Percentiles rank a stretch among this genome's conserved stretches.
phyloP scores from a whole-genome alignment of 768 basidiomycete genomes.

The Termitomyces heimii region DNA sequence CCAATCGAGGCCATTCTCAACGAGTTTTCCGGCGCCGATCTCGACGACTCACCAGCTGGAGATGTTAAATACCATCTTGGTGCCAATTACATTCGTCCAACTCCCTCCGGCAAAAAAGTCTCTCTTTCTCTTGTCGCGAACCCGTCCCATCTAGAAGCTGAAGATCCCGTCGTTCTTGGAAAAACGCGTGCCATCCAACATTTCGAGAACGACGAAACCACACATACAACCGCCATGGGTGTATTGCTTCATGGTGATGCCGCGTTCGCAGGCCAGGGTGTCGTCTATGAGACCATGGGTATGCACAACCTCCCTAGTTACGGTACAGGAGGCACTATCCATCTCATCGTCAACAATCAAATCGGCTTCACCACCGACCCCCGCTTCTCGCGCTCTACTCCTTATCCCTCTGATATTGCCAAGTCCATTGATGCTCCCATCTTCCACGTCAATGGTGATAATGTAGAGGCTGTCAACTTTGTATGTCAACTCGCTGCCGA shows the following conservation, averaged over 20 bases:
- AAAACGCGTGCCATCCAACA: slow-evolving; percentile 98
- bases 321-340: slow-evolving; percentile 96
- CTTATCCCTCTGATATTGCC: slow-evolving; percentile 97
- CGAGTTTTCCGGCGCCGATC: slow-evolving; percentile 81
- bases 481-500: slow-evolving; percentile 98
- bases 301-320: slow-evolving; percentile 94
- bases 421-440: slow-evolving; percentile 98
- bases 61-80: slow-evolving; percentile 99
- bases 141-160: slow-evolving; percentile 96
- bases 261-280: slow-evolving; percentile 96
- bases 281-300: slow-evolving; percentile 99
- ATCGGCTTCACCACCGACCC: slow-evolving; percentile 99
- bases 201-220: slow-evolving; percentile 80
- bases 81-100: slow-evolving; percentile 97
- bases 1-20: slow-evolving; percentile 97
- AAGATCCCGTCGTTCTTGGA: slow-evolving; percentile 96
- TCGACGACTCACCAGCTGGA: slow-evolving; percentile 72
- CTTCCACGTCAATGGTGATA: slow-evolving; percentile 99
- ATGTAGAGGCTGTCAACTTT: slow-evolving; percentile 96
- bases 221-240: slow-evolving; percentile 85
- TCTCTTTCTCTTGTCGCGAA: slow-evolving; percentile 97
- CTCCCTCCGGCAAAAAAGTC: slow-evolving; percentile 97
- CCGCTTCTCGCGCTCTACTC: slow-evolving; percentile 93
- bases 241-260: slow-evolving; percentile 97
- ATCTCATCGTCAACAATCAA: slow-evolving; percentile 98